These are phyloP conservation scores for Ceratopteris richardii DNA, from an alignment of 75 land plant genomes.

Conservation along the genomic window DNA sequence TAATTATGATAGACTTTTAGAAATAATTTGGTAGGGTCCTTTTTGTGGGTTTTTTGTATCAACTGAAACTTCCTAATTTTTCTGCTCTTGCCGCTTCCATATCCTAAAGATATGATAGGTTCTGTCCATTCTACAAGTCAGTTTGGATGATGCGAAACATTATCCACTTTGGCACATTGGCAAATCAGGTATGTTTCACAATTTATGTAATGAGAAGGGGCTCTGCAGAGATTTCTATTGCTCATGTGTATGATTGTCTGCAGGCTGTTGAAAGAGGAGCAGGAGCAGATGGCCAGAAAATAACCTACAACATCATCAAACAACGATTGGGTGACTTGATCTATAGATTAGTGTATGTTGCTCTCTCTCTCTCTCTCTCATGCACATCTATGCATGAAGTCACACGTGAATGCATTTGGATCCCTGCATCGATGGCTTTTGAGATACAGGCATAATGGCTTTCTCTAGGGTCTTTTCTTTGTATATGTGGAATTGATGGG, in stretches of 20 bases:
- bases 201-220: too few species aligned
- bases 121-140: constrained; percentile 98
- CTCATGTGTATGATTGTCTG: too few species aligned
- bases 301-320: constrained; percentile 84
- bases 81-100: too few species aligned
- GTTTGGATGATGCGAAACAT: constrained; percentile 99
- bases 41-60: too few species aligned
- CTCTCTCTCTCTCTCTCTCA: constrained; percentile 8
- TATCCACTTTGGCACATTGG: constrained; percentile 78
- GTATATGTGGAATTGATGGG: too few species aligned
- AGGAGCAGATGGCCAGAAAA: constrained; percentile 95
- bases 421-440: too few species aligned
- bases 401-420: not conserved
- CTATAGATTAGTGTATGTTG: constrained; percentile 86
- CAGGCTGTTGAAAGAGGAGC: constrained; percentile 98
- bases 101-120: constrained; percentile 96
- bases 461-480: too few species aligned
- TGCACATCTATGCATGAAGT: too few species aligned
- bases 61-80: too few species aligned
- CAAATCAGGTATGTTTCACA: constrained; percentile 99
- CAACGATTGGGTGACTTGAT: constrained; percentile 91
- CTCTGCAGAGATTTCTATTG: too few species aligned
- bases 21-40: too few species aligned
- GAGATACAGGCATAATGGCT: too few species aligned
- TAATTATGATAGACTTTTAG: not conserved